These are phyloP conservation scores for Tylopilus subfusipes DNA, from an alignment of 768 basidiomycete species.

Conservation along the genomic window DNA sequence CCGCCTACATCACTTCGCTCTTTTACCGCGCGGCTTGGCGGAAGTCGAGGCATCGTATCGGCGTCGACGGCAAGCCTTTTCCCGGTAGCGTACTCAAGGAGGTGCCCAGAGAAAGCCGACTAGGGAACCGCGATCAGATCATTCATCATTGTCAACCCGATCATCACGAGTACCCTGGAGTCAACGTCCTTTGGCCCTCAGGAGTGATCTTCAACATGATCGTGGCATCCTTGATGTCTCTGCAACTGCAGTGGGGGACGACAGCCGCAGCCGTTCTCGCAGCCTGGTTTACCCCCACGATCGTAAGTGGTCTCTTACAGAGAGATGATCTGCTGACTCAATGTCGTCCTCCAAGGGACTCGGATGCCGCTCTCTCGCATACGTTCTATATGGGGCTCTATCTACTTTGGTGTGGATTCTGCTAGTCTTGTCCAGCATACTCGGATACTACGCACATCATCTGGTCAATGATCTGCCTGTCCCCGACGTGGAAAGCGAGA, in stretches of 20 bases:
- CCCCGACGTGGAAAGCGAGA: background rate
- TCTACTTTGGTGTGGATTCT: conserved; percentile 32
- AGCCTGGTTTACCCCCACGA: conserved; percentile 32
- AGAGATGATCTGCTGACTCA: background rate
- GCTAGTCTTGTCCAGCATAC: conserved; percentile 28
- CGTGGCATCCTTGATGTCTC: conserved; percentile 28
- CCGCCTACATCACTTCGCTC: conserved; percentile 14
- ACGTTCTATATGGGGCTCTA: conserved; percentile 27
- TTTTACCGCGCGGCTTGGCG: conserved; percentile 18
- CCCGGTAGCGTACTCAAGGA: background rate
- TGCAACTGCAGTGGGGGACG: conserved; percentile 35
- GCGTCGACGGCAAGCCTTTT: background rate
- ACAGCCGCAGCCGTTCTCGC: conserved; percentile 27
- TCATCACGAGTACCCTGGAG: background rate
- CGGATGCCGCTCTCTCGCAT: conserved; percentile 35
- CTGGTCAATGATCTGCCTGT: background rate
- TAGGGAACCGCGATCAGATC: conserved; percentile 18
- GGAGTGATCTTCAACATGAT: conserved; percentile 25
- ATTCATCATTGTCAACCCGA: conserved; percentile 19
- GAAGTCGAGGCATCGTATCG: background rate
- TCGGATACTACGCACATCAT: conserved; percentile 22
- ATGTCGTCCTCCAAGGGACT: conserved; percentile 17
- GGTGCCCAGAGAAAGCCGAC: conserved; percentile 14
- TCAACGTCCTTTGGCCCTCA: conserved; percentile 18
- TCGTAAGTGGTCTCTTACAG: conserved; percentile 4